Evolutionary conservation across 331 rosid genomes (phyloP), one percentile per base, ranked within the genome.

Genomic region (Phaseolus coccineus): DNA sequence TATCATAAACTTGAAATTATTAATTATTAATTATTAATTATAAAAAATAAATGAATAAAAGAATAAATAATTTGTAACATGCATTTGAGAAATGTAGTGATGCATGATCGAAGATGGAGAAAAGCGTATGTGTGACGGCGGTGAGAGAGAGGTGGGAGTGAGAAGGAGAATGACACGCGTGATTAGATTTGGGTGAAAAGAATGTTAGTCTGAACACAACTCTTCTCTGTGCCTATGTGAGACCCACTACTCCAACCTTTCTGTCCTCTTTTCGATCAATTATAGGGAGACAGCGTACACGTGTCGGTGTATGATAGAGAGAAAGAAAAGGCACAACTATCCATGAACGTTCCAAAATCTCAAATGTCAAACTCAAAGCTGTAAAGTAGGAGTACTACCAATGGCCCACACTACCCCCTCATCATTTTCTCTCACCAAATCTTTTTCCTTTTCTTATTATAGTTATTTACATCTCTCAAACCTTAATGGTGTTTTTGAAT

Each of bases 321-420:
- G 24, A 70, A 46, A 4, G 2, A 70, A 44, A 8, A 0, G 8
- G 37, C 65, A 33, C 78, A 27, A 30, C 4, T 10, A 50, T 39
- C 77, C 19, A 81, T 70, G 82, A 78, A 81, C 70, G 82, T 81
- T 86, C 77, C 48, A 62, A 61, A 24, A 3, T 25, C 11, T 8
- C 74, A 30, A 10, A 14, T 31, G 55, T 61, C 74, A 52, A 64
- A 24, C 62, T 19, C 28, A 2, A 22, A 55, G 30, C 61, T 55
- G 61, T 55, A 55, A 55, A 55, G 66, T 61, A 2, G 1, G 8
- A 37, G 42, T 1, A 6, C 8, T 2, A 42, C 13, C 8, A 44
- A 44, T 44, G 46, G 5, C 53, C 73, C 16, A 46, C 7, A 27
- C 25, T 46, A 42, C 47, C 47, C 47, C 47, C 47, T 37, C 42